Evolutionary conservation across 495 filamentous ascomycete species (phyloP).

Genomic region (Aspergillus bridgeri): DNA sequence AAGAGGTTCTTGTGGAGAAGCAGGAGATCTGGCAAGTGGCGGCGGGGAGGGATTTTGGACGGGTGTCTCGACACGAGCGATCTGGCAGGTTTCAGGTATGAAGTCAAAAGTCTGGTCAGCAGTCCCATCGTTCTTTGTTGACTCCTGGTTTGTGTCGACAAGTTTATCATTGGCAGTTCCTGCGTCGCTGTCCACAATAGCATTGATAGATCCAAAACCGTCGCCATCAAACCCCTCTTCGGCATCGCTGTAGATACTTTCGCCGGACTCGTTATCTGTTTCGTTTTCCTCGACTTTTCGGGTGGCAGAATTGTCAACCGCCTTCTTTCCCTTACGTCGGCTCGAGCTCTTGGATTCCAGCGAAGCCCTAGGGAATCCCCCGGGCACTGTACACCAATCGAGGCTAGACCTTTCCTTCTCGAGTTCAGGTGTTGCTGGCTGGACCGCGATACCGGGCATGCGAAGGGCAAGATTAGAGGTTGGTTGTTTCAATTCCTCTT

Average conservation of each 20-base stretch:
- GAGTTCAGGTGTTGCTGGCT: conserved; percentile 44
- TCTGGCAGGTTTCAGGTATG: conserved; percentile 17
- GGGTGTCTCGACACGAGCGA: conserved; percentile 25
- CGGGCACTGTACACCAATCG: conserved; percentile 34
- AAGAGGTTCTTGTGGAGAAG: conserved; percentile 13
- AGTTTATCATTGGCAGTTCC: neutral
- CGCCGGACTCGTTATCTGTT: conserved; percentile 50
- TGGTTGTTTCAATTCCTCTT: neutral
- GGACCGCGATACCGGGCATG: conserved; percentile 46
- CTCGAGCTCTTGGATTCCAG: conserved; percentile 16
- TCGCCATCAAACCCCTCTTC: conserved; percentile 74
- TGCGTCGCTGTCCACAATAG: conserved; percentile 57
- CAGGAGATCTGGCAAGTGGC: conserved; percentile 19
- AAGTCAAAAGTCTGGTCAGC: neutral
- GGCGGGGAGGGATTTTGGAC: conserved; percentile 14
- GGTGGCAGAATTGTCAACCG: conserved; percentile 7
- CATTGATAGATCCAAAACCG: conserved; percentile 80
- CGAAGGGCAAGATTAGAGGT: conserved; percentile 11
- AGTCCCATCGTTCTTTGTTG: neutral
- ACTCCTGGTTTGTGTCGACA: neutral
- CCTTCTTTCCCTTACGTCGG: neutral
- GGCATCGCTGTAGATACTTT: conserved; percentile 85
- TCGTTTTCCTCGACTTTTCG: conserved; percentile 25
- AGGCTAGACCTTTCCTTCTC: conserved; percentile 35
- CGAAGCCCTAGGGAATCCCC: conserved; percentile 32